These are phyloP conservation scores for Tetracentron sinense DNA, from an alignment of 164 flowering plant species.

Conservation along the genomic window DNA sequence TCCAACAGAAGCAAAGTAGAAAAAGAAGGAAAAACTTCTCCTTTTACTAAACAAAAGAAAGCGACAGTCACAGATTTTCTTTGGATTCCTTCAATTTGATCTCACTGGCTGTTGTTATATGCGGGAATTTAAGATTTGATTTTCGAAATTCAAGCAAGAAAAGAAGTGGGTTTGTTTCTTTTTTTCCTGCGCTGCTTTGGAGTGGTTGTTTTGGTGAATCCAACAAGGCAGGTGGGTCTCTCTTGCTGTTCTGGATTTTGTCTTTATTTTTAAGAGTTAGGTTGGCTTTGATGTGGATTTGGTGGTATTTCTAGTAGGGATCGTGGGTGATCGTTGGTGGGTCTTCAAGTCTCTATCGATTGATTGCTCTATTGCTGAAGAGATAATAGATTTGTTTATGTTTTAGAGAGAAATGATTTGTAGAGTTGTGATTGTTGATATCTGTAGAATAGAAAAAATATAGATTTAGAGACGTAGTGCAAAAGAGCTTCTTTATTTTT, in stretches of 20 bases:
- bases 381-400: slow-evolving; percentile 4
- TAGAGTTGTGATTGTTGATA: neutral
- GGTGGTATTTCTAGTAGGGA: slow-evolving; percentile 36
- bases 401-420: neutral
- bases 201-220: slow-evolving; percentile 11
- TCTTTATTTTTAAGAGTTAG: slow-evolving; percentile 21
- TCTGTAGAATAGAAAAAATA: neutral
- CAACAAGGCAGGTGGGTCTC: slow-evolving; percentile 21
- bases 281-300: slow-evolving; percentile 28
- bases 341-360: slow-evolving; percentile 17
- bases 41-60: slow-evolving; percentile 43
- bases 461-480: neutral
- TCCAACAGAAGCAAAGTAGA: slow-evolving; percentile 3
- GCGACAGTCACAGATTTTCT: slow-evolving; percentile 21
- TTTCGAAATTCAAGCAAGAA: slow-evolving; percentile 18
- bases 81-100: slow-evolving; percentile 30
- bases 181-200: slow-evolving; percentile 6
- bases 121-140: slow-evolving; percentile 9
- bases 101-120: slow-evolving; percentile 14
- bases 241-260: slow-evolving; percentile 10
- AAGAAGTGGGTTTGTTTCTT: slow-evolving; percentile 18
- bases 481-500: neutral
- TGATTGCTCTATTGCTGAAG: slow-evolving; percentile 4
- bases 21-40: slow-evolving; percentile 18
- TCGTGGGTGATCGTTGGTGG: slow-evolving; percentile 28